Base-by-base conservation (phyloP, 2,329 filamentous ascomycete genomes). In the Nannizziopsis barbatae region DNA sequence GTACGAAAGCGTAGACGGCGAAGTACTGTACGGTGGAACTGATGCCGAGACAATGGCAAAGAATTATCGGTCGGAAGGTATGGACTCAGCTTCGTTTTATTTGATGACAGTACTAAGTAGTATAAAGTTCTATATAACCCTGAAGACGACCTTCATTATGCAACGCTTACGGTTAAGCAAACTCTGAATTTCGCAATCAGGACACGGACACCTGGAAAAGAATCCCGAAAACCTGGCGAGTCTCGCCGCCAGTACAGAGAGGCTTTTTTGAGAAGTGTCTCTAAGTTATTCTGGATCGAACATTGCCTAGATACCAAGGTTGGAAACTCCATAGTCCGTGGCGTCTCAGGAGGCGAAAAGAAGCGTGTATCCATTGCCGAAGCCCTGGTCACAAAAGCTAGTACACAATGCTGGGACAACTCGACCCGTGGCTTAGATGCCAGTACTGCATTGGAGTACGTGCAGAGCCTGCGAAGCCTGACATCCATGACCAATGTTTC, bases 321-420 rank as follows among this genome's bases (percentile, higher is more conserved):
- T 10, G 85, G 85, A 6, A 80, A 86, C 51, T 82, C 86, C 55
- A 79, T 83, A 38, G 73, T 88, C 9, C 78, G 83, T 1, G 85
- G 85, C 42, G 76, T 85, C 0, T 81, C 76, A 6, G 83, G 82
- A 20, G 82, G 83, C 33, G 82, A 86, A 62, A 72, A 81, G 49
- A 89, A 92, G 68, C 80, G 87, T 61, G 86, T 93, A 4, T 84
- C 80, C 39, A 87, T 92, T 52, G 84, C 83, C 1, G 86, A 92
- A 64, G 86, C 85, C 55, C 75, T 83, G 51, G 70, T 88, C 9
- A 81, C 81, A 12, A 67, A 68, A n/a, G 76, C 78, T 1, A 79
- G 74, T 37, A 70, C 77, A 1, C 81, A 85, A 61, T 83, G 80
- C 52, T 92, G 86, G 85, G 86, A 84, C 52, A 86, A 86, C 55